Evolutionary conservation across 2,329 filamentous ascomycete species (phyloP).

Genomic region (Graphiopsis chlorocephala): DNA sequence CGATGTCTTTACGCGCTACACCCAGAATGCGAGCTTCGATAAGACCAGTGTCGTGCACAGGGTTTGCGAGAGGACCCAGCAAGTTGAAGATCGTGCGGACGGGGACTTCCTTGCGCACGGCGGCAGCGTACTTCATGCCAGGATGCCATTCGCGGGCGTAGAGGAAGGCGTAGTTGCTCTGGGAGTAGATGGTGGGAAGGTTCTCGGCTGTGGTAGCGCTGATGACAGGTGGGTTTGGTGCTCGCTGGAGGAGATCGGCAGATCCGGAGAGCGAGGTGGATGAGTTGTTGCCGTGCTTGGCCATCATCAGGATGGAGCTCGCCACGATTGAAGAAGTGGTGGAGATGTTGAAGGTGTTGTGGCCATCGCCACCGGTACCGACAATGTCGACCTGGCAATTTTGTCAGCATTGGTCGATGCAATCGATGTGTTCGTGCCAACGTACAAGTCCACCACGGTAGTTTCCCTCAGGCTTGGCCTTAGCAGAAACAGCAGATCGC

Average conservation of each 20-base stretch:
- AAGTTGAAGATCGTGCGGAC: constrained; percentile 98
- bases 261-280: constrained; percentile 95
- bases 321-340: constrained; percentile 92
- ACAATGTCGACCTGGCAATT: constrained; percentile 76
- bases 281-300: constrained; percentile 94
- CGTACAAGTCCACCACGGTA: constrained; percentile 83
- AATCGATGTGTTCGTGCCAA: neutral
- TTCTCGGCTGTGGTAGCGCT: constrained; percentile 69
- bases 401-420: neutral
- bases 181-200: constrained; percentile 69
- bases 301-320: constrained; percentile 77
- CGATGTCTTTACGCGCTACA: constrained; percentile 82
- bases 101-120: constrained; percentile 81
- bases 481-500: constrained; percentile 57
- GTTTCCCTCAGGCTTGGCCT: constrained; percentile 63
- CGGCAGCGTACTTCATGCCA: constrained; percentile 85
- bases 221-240: constrained; percentile 73
- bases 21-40: constrained; percentile 93
- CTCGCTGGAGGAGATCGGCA: constrained; percentile 80
- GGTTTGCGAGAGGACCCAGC: constrained; percentile 87
- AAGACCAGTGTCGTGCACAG: constrained; percentile 65
- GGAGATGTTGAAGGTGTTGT: constrained; percentile 98
- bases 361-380: constrained; percentile 90
- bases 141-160: constrained; percentile 96
- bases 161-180: constrained; percentile 89